Conservation (phyloP, 495 filamentous ascomycete species). For the Terfezia claveryi region DNA sequence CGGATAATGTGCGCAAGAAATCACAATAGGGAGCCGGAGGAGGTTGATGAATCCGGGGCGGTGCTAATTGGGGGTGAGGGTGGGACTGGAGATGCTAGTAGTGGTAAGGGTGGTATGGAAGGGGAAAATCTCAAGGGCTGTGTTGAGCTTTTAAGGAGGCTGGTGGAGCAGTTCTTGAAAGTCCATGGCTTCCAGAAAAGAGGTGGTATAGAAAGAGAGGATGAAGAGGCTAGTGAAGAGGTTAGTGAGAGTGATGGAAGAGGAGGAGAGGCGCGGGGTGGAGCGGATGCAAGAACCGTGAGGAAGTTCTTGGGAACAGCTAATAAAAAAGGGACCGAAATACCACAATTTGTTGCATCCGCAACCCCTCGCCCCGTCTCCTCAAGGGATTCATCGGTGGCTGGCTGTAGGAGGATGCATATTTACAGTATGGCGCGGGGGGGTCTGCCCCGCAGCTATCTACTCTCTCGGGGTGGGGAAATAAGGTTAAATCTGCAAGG, state of each 20-base stretch:
- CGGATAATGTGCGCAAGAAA: conserved; percentile 30
- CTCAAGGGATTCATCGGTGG: too few relatives aligned
- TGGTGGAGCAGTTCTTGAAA: conserved; percentile 44
- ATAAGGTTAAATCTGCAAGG: conserved; percentile 10
- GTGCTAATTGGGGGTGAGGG: conserved; percentile 13
- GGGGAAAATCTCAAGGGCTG: conserved; percentile 25
- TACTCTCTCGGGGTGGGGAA: not conserved
- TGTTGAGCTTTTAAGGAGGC: conserved; percentile 37
- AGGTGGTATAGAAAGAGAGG: not conserved
- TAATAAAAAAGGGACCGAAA: too few relatives aligned
- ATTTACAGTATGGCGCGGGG: too few relatives aligned
- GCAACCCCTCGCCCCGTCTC: too few relatives aligned
- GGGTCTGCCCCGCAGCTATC: too few relatives aligned
- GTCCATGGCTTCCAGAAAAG: conserved; percentile 23
- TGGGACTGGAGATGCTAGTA: conserved; percentile 5
- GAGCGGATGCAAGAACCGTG: too few relatives aligned
- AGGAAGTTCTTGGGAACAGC: too few relatives aligned
- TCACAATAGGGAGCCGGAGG: not conserved
- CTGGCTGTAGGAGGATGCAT: too few relatives aligned
- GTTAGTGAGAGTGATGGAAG: not conserved
- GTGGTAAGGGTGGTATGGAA: conserved; percentile 14
- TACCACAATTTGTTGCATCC: too few relatives aligned
- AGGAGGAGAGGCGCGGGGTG: too few relatives aligned
- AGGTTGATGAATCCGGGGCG: not conserved
- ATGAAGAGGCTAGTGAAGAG: not conserved